Conservation (phyloP, 768 basidiomycete species). For the Cystofilobasidium ferigula region DNA sequence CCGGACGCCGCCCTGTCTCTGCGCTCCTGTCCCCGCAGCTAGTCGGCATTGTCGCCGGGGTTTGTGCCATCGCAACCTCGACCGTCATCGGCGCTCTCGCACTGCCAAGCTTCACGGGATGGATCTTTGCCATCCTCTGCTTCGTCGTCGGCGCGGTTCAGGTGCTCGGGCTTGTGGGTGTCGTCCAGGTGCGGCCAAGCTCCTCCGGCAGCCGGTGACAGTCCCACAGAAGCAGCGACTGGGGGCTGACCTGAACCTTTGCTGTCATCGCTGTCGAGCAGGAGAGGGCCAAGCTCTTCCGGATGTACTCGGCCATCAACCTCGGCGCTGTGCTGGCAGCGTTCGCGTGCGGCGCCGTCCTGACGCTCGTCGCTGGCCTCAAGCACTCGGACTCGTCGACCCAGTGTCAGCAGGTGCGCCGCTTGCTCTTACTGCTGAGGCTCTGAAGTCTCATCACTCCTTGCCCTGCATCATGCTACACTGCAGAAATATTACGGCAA, state of each 20-base stretch:
- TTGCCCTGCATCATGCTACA: no score
- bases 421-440: neutral
- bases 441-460: neutral
- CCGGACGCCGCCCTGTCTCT: neutral
- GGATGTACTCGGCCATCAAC: slow-evolving; percentile 44
- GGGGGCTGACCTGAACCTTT: neutral
- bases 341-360: slow-evolving; percentile 66
- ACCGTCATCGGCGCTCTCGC: slow-evolving; percentile 69
- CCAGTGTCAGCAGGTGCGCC: slow-evolving; percentile 44
- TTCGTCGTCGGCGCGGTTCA: slow-evolving; percentile 69
- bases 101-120: slow-evolving; percentile 63
- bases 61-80: slow-evolving; percentile 33
- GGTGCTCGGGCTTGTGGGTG: slow-evolving; percentile 72
- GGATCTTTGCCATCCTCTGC: slow-evolving; percentile 62
- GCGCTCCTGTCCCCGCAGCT: slow-evolving; percentile 23
- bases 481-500: slow-evolving; percentile 10
- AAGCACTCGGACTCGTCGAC: slow-evolving; percentile 61
- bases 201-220: neutral
- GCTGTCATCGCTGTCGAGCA: slow-evolving; percentile 4
- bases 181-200: slow-evolving; percentile 53
- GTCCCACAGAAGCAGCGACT: no score
- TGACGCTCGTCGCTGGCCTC: slow-evolving; percentile 68
- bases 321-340: slow-evolving; percentile 46
- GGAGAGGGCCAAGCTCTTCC: slow-evolving; percentile 38
- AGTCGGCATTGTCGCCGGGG: slow-evolving; percentile 32